Evolutionary conservation across 805 yeast species (phyloP).

Genomic region (Komagataella mondaviorum): DNA sequence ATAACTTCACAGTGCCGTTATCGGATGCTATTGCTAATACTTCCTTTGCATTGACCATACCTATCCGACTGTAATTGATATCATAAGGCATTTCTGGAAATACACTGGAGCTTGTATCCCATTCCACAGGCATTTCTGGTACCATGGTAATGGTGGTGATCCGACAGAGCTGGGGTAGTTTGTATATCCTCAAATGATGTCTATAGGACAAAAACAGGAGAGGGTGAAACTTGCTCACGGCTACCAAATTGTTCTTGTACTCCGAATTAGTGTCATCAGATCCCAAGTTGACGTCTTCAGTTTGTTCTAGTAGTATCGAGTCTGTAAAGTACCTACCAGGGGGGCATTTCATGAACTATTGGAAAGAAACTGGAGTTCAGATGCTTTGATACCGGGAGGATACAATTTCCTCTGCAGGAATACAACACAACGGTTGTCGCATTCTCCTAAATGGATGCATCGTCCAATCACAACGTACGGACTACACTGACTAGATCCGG

Average conservation of each 20-base stretch:
- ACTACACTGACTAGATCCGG: background rate
- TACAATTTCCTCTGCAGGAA: background rate
- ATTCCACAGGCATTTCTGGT: background rate
- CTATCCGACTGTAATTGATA: constrained; percentile 33
- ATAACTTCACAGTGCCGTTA: constrained; percentile 36
- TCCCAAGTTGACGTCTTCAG: background rate
- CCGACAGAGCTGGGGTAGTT: background rate
- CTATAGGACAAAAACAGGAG: background rate
- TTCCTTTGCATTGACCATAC: constrained; percentile 21
- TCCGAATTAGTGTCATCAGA: background rate
- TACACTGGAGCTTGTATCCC: constrained; percentile 11
- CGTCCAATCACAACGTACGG: background rate
- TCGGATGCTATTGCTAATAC: constrained; percentile 38
- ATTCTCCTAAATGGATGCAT: background rate
- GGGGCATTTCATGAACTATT: background rate
- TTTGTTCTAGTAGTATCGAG: background rate
- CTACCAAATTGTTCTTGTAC: constrained; percentile 2
- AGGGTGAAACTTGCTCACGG: background rate
- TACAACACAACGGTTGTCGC: background rate
- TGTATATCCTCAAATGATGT: background rate
- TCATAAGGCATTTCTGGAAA: constrained; percentile 44
- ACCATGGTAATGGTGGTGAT: background rate
- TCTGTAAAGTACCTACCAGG: background rate
- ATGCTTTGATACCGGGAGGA: too few relatives aligned
- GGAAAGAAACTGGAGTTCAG: background rate